Evolutionary conservation across 345 rosid genomes (phyloP).

Genomic region (Populus alba): DNA sequence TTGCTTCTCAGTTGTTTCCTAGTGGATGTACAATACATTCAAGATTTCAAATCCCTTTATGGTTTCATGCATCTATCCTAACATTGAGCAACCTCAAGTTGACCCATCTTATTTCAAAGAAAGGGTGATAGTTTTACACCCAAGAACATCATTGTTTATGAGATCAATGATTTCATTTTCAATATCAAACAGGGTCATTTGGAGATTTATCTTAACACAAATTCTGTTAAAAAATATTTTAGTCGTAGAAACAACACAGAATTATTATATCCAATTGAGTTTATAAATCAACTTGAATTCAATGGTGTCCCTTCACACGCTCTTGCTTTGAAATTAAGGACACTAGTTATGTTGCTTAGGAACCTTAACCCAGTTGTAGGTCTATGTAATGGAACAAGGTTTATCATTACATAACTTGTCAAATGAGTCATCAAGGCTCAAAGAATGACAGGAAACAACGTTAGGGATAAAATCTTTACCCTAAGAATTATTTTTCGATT

Average conservation of each 20-base stretch:
- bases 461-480: not conserved
- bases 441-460: not conserved
- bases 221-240: no score
- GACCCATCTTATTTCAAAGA: not conserved
- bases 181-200: accelerated
- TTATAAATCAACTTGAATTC: not conserved
- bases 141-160: not conserved
- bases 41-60: not conserved
- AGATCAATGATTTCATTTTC: not conserved
- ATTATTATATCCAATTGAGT: not conserved
- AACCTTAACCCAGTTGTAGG: not conserved
- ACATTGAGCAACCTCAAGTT: not conserved
- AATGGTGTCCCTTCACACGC: not conserved
- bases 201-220: no score
- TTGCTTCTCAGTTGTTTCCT: no score
- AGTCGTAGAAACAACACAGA: no score
- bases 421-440: not conserved
- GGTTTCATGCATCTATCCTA: not conserved
- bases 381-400: slow-evolving; percentile 5
- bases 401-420: not conserved
- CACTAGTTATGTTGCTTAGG: not conserved
- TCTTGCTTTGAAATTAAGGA: not conserved
- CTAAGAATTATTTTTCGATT: not conserved
- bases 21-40: no score
- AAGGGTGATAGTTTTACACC: not conserved